These are phyloP conservation scores for Emergomyces africanus DNA, from an alignment of 2,329 filamentous ascomycete genomes.

Conservation along the genomic window DNA sequence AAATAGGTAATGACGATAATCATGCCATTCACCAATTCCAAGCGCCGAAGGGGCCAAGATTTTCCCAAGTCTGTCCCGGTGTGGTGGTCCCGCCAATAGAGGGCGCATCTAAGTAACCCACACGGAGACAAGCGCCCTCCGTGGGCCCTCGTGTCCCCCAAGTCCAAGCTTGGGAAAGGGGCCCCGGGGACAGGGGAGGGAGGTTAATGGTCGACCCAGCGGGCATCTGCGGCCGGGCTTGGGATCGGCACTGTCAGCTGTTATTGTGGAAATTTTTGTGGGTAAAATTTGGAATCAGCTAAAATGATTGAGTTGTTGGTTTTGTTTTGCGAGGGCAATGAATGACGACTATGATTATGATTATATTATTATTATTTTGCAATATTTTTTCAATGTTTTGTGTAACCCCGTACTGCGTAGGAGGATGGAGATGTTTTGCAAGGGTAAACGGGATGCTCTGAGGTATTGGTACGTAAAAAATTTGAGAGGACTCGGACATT, in stretches of 20 bases:
- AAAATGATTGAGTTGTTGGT: too few species aligned
- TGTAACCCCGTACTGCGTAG: too few species aligned
- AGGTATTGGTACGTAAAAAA: too few species aligned
- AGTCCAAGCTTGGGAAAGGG: not conserved
- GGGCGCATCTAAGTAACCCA: not conserved
- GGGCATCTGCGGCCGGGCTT: not conserved
- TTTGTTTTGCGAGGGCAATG: too few species aligned
- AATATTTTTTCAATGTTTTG: too few species aligned
- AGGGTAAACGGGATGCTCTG: not conserved
- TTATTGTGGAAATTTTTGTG: not conserved
- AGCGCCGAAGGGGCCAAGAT: not conserved
- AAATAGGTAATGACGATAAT: not conserved
- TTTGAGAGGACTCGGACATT: not conserved
- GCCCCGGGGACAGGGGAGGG: not conserved
- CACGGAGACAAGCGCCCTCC: not conserved
- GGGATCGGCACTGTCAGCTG: not conserved
- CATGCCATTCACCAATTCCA: not conserved
- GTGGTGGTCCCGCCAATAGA: not conserved
- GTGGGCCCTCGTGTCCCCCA: not conserved
- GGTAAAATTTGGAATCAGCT: not conserved
- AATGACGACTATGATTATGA: too few species aligned
- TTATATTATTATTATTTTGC: too few species aligned
- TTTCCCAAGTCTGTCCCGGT: not conserved
- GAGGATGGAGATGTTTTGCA: not conserved
- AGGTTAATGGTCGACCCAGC: not conserved